Base-by-base conservation (phyloP, 352 stramenopile species). In the Phytophthora nicotianae region DNA sequence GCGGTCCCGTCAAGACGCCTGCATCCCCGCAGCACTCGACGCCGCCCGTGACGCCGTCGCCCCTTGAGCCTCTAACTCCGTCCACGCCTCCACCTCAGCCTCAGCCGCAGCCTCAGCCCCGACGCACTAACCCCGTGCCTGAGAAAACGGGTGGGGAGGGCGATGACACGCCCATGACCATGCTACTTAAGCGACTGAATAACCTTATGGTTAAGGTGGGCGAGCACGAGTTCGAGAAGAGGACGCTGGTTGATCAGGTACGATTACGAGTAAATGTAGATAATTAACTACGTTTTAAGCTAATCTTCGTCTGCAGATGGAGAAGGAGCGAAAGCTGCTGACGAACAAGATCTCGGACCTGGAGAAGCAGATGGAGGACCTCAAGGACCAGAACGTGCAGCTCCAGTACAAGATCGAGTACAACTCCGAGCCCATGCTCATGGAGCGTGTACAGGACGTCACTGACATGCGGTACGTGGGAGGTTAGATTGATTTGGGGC, bases 151-250 rank as follows among this genome's bases (percentile, higher is more conserved):
- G 52, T 4, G 52, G 79, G 49, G 50, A 58, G 41, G 57, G 32
- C 1, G 69, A 71, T 2, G 56, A 88, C 46, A 77, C 74, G 20
- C 56, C 84, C 2, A 91, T 94, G 76, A 50, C 70, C 7, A 93
- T 94, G 86, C 67, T 94, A 50, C 64, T 94, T 13, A 88, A 87
- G 38, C 71, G 86, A 35, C 74, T 94, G 50, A 94, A 94, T 64
- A 74, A 80, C 37, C 70, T 94, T n/a, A 92, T 93, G 83, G 70
- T 94, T 47, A 88, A 90, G 59, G 83, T 86, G 9, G 86, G 86
- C 46, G 83, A 94, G 57, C 86, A 93, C 74, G 86, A 94, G 62
- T 94, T 93, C 42, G 86, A 94, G 67, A 94, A 94, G 75, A 91
- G 90, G 60, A 90, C 74, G 63, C 79, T 94, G 21, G 83, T 93